A percentile compares a stretch with the other conserved stretches of the same genome.
These are phyloP conservation scores for Salvia rosmarinus DNA, from an alignment of 257 asterid species.

Conservation along the genomic window DNA sequence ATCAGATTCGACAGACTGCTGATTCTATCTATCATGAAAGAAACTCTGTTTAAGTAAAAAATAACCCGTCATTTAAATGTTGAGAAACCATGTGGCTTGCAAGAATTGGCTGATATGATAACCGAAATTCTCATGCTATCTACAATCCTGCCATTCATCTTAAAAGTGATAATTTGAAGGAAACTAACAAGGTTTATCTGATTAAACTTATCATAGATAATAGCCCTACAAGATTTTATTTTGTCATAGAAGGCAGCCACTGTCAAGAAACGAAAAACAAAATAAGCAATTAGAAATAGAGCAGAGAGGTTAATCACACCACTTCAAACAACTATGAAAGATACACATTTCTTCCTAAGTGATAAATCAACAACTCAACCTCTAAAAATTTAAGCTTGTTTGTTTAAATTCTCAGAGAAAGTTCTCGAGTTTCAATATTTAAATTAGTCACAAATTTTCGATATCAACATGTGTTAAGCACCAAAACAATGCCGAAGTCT, in stretches of 20 bases:
- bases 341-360: background rate
- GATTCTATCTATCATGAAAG: slow-evolving; percentile 24
- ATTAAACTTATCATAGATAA: background rate
- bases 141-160: background rate
- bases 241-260: background rate
- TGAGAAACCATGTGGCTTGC: background rate
- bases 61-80: background rate
- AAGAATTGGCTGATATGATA: background rate
- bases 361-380: background rate
- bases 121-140: background rate
- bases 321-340: slow-evolving; percentile 4
- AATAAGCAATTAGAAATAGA: background rate
- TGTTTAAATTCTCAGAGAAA: background rate
- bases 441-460: background rate
- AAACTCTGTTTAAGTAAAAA: background rate
- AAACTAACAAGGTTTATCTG: slow-evolving; percentile 4
- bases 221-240: background rate
- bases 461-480: background rate
- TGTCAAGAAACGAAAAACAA: background rate
- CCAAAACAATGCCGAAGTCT: background rate
- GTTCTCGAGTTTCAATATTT: background rate
- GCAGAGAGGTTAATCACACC: background rate
- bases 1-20: slow-evolving; percentile 24
- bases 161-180: slow-evolving; percentile 2
- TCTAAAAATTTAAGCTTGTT: slow-evolving; percentile 8